Conservation (phyloP, 2,329 filamentous ascomycete species). For the Cladosporium sp. region DNA sequence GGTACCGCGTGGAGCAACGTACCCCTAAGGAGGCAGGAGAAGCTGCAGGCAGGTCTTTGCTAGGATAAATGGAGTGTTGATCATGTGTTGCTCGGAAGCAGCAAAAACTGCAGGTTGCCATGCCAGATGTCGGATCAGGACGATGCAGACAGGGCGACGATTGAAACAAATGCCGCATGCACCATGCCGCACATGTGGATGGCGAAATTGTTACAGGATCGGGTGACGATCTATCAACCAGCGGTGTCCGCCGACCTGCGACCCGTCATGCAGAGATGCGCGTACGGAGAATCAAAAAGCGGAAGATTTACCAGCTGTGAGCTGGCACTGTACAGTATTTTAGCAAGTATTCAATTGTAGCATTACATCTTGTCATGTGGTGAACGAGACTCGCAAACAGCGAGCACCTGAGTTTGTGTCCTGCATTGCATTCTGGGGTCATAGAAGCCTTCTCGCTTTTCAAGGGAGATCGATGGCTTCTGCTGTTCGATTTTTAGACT, state of each 20-base stretch:
- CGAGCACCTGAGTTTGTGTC: background rate
- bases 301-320: background rate
- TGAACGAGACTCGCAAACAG: background rate
- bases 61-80: background rate
- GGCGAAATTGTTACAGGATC: background rate
- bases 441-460: background rate
- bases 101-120: background rate
- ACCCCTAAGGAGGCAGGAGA: slow-evolving; percentile 9
- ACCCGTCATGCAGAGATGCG: background rate
- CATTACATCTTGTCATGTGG: background rate
- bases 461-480: background rate
- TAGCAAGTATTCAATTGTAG: slow-evolving; percentile 1
- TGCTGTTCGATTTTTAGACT: background rate
- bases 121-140: background rate
- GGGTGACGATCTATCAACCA: background rate
- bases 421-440: background rate
- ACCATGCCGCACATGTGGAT: background rate
- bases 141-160: background rate
- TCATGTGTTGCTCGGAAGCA: background rate
- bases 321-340: background rate
- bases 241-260: slow-evolving; percentile 3
- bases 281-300: background rate
- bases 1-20: slow-evolving; percentile 63
- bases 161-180: background rate
- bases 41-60: slow-evolving; percentile 6